Conservation (phyloP, 164 flowering plant species). For the Amborella trichopoda region DNA sequence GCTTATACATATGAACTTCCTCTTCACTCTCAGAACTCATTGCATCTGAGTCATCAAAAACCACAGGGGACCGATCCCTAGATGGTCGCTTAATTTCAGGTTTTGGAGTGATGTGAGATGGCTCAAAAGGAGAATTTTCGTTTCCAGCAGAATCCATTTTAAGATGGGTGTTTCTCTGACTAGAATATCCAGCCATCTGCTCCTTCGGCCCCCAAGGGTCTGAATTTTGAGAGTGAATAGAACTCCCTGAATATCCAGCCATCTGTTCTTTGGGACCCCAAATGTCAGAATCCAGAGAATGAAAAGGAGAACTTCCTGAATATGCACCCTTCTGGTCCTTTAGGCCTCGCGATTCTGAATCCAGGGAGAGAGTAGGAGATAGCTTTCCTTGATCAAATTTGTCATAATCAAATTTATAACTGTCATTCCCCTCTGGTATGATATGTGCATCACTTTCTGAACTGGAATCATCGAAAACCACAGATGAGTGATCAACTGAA, state of each 20-base stretch:
- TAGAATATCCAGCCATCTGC: conserved; percentile 5
- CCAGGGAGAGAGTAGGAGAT: conserved; percentile 9
- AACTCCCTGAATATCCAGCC: too few relatives aligned
- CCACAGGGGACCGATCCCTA: conserved; percentile 20
- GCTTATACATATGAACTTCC: conserved; percentile 15
- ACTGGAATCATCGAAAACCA: conserved; percentile 48
- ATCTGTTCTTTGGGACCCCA: too few relatives aligned
- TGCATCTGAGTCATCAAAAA: conserved; percentile 54
- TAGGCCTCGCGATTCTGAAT: conserved; percentile 16
- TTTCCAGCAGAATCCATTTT: conserved; percentile 9
- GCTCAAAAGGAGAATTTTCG: conserved; percentile 8
- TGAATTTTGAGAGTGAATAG: too few relatives aligned
- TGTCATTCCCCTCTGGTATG: conserved; percentile 11
- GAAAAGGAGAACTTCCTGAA: too few relatives aligned
- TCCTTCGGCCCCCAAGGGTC: conserved; percentile 16
- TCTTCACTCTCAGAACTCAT: conserved; percentile 44
- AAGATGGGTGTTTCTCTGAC: conserved; percentile 4
- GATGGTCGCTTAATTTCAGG: conserved; percentile 13
- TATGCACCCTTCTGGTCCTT: conserved; percentile 8
- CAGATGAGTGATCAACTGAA: conserved; percentile 12
- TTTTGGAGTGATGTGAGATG: conserved; percentile 15
- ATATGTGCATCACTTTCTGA: conserved; percentile 35
- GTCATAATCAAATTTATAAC: conserved; percentile 12
- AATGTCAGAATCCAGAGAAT: too few relatives aligned
- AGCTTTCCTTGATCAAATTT: conserved; percentile 17